These are phyloP conservation scores for Serendipita sp. DNA, from an alignment of 768 basidiomycete genomes.

Conservation along the genomic window DNA sequence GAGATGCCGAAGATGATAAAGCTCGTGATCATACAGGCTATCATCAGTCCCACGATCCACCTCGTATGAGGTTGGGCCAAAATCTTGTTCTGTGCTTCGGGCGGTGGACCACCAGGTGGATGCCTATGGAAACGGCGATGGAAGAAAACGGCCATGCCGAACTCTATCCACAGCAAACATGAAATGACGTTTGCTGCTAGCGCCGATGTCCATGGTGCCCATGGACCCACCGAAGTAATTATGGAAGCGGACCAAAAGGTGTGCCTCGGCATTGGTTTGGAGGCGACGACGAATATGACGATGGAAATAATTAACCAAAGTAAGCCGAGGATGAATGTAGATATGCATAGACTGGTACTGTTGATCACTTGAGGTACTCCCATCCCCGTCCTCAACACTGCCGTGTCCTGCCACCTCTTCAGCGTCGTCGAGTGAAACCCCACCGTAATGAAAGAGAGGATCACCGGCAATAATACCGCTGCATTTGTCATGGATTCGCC, in stretches of 20 bases:
- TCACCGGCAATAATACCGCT: no score
- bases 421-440: no score
- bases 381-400: not conserved
- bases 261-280: not conserved
- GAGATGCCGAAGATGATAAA: not conserved
- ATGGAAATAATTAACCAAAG: not conserved
- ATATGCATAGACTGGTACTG: not conserved
- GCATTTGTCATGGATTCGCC: no score
- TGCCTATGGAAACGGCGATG: no score
- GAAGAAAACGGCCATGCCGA: not conserved
- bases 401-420: no score
- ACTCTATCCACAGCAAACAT: not conserved
- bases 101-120: no score
- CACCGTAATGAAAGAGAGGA: no score
- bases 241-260: not conserved
- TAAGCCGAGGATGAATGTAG: not conserved
- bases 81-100: no score
- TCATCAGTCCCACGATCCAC: not conserved
- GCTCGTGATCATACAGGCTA: not conserved
- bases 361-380: not conserved
- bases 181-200: not conserved
- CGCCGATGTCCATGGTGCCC: not conserved
- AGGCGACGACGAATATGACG: not conserved
- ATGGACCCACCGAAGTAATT: not conserved
- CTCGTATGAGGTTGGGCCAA: no score